These are phyloP conservation scores for Aphanomyces euteiches DNA, from an alignment of 352 stramenopile species.

Conservation along the genomic window DNA sequence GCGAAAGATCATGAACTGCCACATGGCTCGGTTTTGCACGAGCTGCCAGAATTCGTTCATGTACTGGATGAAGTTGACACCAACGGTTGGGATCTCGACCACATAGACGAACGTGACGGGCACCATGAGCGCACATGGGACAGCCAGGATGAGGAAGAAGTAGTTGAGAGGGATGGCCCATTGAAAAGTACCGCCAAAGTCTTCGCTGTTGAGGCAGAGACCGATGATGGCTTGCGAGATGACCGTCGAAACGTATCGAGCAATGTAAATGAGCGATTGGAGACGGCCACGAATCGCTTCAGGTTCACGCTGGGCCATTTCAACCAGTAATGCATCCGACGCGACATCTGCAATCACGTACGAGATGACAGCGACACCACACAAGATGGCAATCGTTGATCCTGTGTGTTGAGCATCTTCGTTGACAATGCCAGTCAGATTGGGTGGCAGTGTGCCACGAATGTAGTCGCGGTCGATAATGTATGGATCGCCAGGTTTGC, in stretches of 20 bases:
- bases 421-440: constrained; percentile 2
- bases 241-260: constrained; percentile 24
- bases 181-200: constrained; percentile 48
- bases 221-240: constrained; percentile 45
- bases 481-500: constrained; percentile 51
- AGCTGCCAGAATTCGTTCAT: constrained; percentile 12
- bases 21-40: constrained; percentile 23
- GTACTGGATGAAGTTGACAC: constrained; percentile 13
- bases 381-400: constrained; percentile 12
- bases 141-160: constrained; percentile 36
- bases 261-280: constrained; percentile 54
- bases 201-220: constrained; percentile 43
- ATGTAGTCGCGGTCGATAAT: constrained; percentile 8
- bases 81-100: background rate
- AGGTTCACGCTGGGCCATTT: constrained; percentile 61
- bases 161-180: constrained; percentile 49
- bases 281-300: constrained; percentile 39
- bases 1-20: constrained; percentile 26
- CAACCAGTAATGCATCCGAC: constrained; percentile 72
- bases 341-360: constrained; percentile 70
- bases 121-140: constrained; percentile 18
- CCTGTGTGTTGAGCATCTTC: background rate
- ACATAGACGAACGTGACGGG: constrained; percentile 6
- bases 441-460: background rate
- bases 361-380: constrained; percentile 18